Percentiles rank a stretch among this genome's conserved stretches.
These are phyloP conservation scores for Rhizopus microsporus DNA, from an alignment of 371 early-diverging fungal species.

Conservation along the genomic window DNA sequence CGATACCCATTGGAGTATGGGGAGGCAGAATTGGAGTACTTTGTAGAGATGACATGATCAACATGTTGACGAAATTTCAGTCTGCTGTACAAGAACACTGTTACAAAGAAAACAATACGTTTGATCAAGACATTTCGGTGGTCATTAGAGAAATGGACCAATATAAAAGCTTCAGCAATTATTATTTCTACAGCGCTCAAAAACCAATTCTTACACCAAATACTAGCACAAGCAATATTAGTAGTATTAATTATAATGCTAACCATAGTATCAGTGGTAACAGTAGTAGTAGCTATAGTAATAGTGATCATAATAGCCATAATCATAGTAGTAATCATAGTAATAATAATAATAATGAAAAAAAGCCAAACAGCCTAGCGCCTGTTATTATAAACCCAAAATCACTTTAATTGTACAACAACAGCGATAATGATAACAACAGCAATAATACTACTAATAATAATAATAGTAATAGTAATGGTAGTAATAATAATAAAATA, in stretches of 20 bases:
- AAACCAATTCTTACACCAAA: slow-evolving; percentile 12
- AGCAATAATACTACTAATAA: no score
- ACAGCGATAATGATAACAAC: no score
- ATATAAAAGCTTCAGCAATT: slow-evolving; percentile 30
- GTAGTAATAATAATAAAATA: no score
- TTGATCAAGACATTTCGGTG: slow-evolving; percentile 9
- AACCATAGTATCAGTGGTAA: neutral
- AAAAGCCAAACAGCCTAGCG: neutral
- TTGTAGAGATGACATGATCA: slow-evolving; percentile 29
- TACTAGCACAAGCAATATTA: neutral
- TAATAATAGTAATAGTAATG: no score
- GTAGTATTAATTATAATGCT: neutral
- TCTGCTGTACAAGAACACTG: slow-evolving; percentile 12
- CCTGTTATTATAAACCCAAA: slow-evolving; percentile 13
- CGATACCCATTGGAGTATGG: slow-evolving; percentile 41
- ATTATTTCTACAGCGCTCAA: slow-evolving; percentile 25
- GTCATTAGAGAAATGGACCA: slow-evolving; percentile 27
- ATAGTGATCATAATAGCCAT: neutral
- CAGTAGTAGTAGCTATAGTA: neutral
- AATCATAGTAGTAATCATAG: neutral
- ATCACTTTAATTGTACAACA: slow-evolving; percentile 6
- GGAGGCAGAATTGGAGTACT: slow-evolving; percentile 38
- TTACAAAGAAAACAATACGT: slow-evolving; percentile 1
- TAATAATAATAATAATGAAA: neutral
- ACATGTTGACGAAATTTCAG: slow-evolving; percentile 27